Conservation (phyloP, 2,329 filamentous ascomycete species). For the Trichoderma breve region DNA sequence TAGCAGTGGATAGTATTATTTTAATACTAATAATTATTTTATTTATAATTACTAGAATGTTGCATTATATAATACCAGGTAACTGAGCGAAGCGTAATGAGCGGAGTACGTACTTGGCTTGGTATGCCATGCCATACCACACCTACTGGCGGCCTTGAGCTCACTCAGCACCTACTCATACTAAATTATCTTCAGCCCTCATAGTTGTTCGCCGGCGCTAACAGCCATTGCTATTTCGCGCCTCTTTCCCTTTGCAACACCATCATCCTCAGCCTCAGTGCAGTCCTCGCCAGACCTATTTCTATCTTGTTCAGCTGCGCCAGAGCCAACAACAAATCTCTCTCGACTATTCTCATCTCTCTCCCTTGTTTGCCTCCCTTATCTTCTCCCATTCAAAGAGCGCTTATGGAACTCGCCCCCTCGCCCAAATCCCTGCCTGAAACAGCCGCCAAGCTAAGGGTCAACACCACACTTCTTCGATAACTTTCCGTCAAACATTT, state of each 20-base stretch:
- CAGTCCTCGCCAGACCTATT: not conserved
- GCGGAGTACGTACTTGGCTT: not conserved
- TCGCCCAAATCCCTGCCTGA: constrained; percentile 28
- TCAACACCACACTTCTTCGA: constrained; percentile 11
- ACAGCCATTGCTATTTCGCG: not conserved
- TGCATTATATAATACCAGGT: not conserved
- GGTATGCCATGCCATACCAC: not conserved
- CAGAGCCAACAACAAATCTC: not conserved
- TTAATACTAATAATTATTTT: not conserved
- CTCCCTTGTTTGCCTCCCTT: constrained; percentile 9
- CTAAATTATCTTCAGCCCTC: constrained; percentile 12
- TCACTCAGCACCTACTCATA: not conserved
- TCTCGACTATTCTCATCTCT: not conserved
- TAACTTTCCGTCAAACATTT: constrained; percentile 17
- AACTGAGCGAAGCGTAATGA: not conserved
- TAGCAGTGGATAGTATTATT: not conserved
- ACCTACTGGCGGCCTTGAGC: not conserved
- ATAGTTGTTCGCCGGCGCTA: constrained; percentile 8
- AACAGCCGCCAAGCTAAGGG: constrained; percentile 24
- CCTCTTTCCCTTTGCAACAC: not conserved
- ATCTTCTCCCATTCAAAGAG: not conserved
- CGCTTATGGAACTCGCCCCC: constrained; percentile 15
- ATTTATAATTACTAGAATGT: not conserved
- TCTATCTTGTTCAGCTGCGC: not conserved
- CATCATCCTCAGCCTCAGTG: constrained; percentile 2